These are phyloP conservation scores for Copromyces sp. DNA, from an alignment of 495 filamentous ascomycete genomes.

Conservation along the genomic window DNA sequence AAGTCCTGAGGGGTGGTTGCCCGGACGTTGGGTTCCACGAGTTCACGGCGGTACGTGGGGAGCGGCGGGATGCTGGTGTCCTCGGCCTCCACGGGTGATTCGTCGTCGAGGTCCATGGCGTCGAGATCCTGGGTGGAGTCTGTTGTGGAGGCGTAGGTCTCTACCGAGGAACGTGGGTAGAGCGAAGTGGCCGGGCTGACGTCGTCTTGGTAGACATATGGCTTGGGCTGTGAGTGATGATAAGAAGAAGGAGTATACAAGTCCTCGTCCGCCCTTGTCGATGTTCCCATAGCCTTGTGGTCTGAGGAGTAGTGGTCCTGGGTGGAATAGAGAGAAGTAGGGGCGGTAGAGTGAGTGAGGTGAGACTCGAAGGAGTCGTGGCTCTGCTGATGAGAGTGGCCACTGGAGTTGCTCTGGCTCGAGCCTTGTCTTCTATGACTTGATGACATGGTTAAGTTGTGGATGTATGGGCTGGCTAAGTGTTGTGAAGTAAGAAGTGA, in stretches of 20 bases:
- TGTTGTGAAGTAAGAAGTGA: constrained; percentile 1
- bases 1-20: constrained; percentile 77
- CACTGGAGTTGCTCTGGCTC: constrained; percentile 40
- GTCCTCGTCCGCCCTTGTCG: constrained; percentile 10
- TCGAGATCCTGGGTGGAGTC: constrained; percentile 55
- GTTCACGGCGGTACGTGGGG: constrained; percentile 50
- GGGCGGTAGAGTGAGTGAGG: constrained; percentile 46
- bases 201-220: constrained; percentile 33
- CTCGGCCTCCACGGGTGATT: constrained; percentile 32
- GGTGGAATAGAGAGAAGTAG: constrained; percentile 52
- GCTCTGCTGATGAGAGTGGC: constrained; percentile 45
- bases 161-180: constrained; percentile 55
- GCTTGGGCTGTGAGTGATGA: background rate
- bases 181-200: constrained; percentile 36
- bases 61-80: constrained; percentile 35
- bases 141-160: constrained; percentile 71
- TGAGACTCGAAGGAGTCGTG: constrained; percentile 52
- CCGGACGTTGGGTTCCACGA: constrained; percentile 51
- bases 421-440: constrained; percentile 23
- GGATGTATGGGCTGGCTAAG: background rate
- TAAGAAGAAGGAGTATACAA: background rate
- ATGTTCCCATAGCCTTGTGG: constrained; percentile 28
- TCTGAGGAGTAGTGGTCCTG: constrained; percentile 32
- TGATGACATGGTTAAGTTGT: constrained; percentile 14
- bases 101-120: constrained; percentile 45